Percentiles rank a stretch among this genome's conserved stretches.
Evolutionary conservation across 805 yeast genomes (phyloP).

Genomic region (Helenozyma baotianmanensis): DNA sequence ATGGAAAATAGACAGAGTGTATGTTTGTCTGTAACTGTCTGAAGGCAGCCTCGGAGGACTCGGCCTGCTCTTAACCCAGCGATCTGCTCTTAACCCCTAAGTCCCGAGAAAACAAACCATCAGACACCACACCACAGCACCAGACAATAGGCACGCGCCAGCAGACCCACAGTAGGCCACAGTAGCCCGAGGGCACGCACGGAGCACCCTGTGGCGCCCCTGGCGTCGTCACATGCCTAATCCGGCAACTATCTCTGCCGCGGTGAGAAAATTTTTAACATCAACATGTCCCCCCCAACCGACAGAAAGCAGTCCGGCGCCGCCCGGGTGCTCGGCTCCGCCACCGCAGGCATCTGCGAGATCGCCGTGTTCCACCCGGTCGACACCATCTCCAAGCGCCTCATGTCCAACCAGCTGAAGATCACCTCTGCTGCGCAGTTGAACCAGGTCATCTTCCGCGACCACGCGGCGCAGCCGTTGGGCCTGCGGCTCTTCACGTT

Average conservation of each 20-base stretch:
- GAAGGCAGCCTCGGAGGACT: no score
- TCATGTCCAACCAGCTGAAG: conserved; percentile 76
- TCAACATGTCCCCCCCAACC: conserved; percentile 19
- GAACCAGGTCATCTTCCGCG: conserved; percentile 82
- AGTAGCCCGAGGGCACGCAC: no score
- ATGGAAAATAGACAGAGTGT: no score
- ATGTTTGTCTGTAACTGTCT: no score
- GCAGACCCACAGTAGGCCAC: no score
- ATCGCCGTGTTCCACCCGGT: conserved; percentile 98
- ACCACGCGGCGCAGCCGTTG: conserved; percentile 67
- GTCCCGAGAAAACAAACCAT: no score
- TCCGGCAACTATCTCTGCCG: conserved; percentile 10
- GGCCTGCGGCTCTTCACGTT: conserved; percentile 72
- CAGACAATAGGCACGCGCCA: no score
- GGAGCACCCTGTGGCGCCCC: no score
- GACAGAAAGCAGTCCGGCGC: conserved; percentile 84
- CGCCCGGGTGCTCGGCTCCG: conserved; percentile 95
- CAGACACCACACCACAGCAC: no score
- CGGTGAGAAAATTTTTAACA: conserved; percentile 11
- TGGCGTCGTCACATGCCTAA: no score
- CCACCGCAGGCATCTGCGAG: conserved; percentile 96
- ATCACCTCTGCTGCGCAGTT: conserved; percentile 61
- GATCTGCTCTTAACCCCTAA: no score
- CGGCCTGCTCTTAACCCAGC: no score
- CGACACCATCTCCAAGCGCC: conserved; percentile 94